Conservation (phyloP, 2,329 filamentous ascomycete genomes). For the Leptographium wingfieldii region DNA sequence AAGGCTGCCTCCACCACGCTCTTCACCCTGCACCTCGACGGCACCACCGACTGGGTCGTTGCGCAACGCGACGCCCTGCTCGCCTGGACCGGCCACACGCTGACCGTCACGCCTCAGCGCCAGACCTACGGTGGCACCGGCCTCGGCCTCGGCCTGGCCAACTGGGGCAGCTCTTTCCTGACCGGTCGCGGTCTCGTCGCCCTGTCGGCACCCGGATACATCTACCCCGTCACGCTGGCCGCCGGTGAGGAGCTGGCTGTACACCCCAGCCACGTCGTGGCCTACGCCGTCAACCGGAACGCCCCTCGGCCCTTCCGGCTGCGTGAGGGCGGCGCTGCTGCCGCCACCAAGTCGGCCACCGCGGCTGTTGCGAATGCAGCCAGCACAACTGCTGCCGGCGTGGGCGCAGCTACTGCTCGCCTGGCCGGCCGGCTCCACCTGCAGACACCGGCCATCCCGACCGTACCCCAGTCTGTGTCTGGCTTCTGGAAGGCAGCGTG, state of each 20-base stretch:
- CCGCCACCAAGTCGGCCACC: background rate
- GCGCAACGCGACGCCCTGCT: conserved; percentile 76
- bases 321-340: background rate
- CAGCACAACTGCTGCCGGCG: conserved; percentile 1
- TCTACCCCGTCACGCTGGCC: conserved; percentile 72
- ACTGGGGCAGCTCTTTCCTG: conserved; percentile 85
- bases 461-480: conserved; percentile 40
- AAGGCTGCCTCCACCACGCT: conserved; percentile 81
- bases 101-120: conserved; percentile 62
- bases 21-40: conserved; percentile 77
- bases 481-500: conserved; percentile 64
- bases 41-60: conserved; percentile 90
- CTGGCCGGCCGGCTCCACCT: background rate
- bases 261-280: conserved; percentile 83
- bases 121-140: background rate
- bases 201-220: conserved; percentile 73
- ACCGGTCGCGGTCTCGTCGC: conserved; percentile 82
- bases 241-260: conserved; percentile 82
- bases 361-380: background rate
- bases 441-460: conserved; percentile 43
- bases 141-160: conserved; percentile 55
- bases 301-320: conserved; percentile 78
- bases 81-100: conserved; percentile 91
- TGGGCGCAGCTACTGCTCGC: background rate
- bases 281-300: conserved; percentile 66